phyloP scores from a whole-genome alignment of 352 stramenopile genomes.

The Achlya hypogyna region DNA sequence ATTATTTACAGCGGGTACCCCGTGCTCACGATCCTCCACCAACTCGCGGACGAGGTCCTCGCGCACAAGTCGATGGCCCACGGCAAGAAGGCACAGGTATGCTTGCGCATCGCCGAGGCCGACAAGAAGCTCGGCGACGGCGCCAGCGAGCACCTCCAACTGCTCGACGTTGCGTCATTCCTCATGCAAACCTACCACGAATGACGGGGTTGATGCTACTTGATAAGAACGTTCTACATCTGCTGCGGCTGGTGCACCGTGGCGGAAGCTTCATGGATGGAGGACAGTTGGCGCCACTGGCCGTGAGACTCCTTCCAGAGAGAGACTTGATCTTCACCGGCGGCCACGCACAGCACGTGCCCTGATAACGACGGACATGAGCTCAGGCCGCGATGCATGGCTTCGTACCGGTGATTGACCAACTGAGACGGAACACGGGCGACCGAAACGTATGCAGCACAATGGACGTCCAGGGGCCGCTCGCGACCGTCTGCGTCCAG shows the following conservation, averaged over 20 bases:
- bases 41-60: slow-evolving; percentile 80
- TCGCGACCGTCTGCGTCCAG: slow-evolving; percentile 64
- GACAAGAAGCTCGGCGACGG: slow-evolving; percentile 96
- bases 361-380: not conserved
- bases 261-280: slow-evolving; percentile 56
- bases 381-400: not conserved
- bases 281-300: slow-evolving; percentile 63
- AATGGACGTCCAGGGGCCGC: slow-evolving; percentile 49
- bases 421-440: slow-evolving; percentile 76
- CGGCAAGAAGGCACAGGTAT: slow-evolving; percentile 90
- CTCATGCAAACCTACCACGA: slow-evolving; percentile 70
- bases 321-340: slow-evolving; percentile 61
- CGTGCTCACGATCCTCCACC: slow-evolving; percentile 85
- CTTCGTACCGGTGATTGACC: slow-evolving; percentile 52
- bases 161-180: slow-evolving; percentile 89
- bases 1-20: slow-evolving; percentile 90
- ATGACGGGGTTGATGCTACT: slow-evolving; percentile 9
- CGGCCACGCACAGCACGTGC: slow-evolving; percentile 45
- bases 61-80: slow-evolving; percentile 71
- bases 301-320: slow-evolving; percentile 71
- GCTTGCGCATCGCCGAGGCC: slow-evolving; percentile 89
- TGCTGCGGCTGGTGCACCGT: slow-evolving; percentile 10
- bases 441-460: slow-evolving; percentile 58
- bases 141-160: slow-evolving; percentile 93
- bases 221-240: not conserved